These are phyloP conservation scores for Silene vulgaris DNA, from an alignment of 179 eudicot genomes.

Conservation along the genomic window DNA sequence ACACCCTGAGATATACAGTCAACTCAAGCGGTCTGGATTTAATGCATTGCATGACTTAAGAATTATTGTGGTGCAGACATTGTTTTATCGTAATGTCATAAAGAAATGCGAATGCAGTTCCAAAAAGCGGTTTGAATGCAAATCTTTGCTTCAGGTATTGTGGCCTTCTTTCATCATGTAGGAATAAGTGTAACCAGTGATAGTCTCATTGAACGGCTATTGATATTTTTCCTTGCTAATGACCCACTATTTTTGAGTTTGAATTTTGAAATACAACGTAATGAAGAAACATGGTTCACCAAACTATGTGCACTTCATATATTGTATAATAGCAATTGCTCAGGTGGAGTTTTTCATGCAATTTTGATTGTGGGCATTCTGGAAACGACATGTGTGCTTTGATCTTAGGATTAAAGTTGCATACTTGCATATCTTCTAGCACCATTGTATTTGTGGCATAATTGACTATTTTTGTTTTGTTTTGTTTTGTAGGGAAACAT, in stretches of 20 bases:
- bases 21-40: conserved; percentile 58
- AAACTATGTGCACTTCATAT: not conserved
- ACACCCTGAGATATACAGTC: conserved; percentile 54
- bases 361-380: not conserved
- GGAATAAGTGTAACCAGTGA: not conserved
- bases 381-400: not conserved
- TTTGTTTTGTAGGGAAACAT: conserved; percentile 41
- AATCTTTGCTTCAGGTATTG: conserved; percentile 79
- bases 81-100: conserved; percentile 67
- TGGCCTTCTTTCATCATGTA: conserved; percentile 1
- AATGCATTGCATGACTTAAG: conserved; percentile 35
- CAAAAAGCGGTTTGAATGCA: conserved; percentile 56
- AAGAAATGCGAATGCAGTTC: conserved; percentile 48
- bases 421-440: not conserved
- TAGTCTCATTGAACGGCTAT: not conserved
- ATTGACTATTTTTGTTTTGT: not conserved
- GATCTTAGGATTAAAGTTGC: not conserved
- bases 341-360: not conserved
- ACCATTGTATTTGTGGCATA: not conserved
- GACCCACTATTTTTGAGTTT: not conserved
- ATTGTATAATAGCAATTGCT: not conserved
- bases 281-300: not conserved
- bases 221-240: not conserved
- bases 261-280: not conserved
- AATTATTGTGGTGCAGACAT: conserved; percentile 65